Base-by-base conservation (phyloP, 2,329 filamentous ascomycete genomes). In the Exophiala mesophila region DNA sequence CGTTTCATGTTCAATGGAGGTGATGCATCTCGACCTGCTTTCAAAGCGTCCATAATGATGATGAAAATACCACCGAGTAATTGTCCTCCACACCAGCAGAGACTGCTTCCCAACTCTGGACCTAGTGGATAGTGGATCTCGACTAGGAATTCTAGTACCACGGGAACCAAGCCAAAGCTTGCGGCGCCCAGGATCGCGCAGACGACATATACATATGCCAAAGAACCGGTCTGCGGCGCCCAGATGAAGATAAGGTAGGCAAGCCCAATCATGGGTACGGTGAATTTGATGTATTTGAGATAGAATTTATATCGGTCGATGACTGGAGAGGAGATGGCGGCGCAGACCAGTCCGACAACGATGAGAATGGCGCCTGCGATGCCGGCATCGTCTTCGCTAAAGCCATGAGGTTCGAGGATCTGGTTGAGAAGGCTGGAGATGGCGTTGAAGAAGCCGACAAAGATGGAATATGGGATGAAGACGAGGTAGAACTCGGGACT, bases 381-480 rank as follows among this genome's bases (percentile, higher is more conserved):
- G 23, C 92, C 92, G 16, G 90, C 86, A 42, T 95, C 76, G 52
- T 83, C 83, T 61, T 94, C 84, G 45, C 70, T 76, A 74, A 88
- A 94, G 57, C 80, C 85, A 66, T 96, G 90, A 0, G 92, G 92
- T 28, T 78, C 71, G 51, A 97, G 77, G 60, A 97, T 86, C 61
- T 96, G 90, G 68, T 90, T 94, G 7, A 97, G 74, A 1, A 97
- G 77, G 2, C 85, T 85, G 36, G 88, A 94, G 53, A 89, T 72
- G 54, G 84, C 84, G 73, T 97, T 97, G 80, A 98, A 98, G 69
- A 92, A 83, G 56, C 85, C 88, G 48, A 95, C 86, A 63, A 88
- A 95, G 56, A 89, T 66, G 52, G 77, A 69, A 66, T 90, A 97
- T n/a, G 89, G 83, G 46, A 89, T 57, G 48, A 89, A 70, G 52